A percentile compares a stretch with the other conserved stretches of the same genome.
These are phyloP conservation scores for Leonotis leonurus DNA, from an alignment of 257 asterid species.

Conservation along the genomic window DNA sequence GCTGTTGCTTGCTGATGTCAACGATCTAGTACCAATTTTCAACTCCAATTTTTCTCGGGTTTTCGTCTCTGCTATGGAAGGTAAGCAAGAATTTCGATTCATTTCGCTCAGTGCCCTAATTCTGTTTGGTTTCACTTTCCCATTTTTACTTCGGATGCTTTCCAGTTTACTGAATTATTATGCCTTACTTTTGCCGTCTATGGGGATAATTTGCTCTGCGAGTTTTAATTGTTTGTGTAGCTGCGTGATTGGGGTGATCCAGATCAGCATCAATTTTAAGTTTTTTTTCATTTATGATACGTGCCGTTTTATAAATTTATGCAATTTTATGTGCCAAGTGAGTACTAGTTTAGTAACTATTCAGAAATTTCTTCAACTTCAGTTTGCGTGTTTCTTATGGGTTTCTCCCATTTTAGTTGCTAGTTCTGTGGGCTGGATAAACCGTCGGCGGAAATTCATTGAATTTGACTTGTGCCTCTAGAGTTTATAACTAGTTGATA, in stretches of 20 bases:
- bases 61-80: conserved; percentile 30
- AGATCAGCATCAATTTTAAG: background rate
- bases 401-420: background rate
- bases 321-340: conserved; percentile 1
- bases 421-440: background rate
- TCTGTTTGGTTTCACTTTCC: background rate
- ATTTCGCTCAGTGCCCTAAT: conserved; percentile 14
- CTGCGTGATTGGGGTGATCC: conserved; percentile 3
- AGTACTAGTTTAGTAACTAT: background rate
- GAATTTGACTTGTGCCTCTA: background rate
- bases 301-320: background rate
- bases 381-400: background rate
- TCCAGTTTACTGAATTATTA: conserved; percentile 16
- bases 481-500: background rate
- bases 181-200: conserved; percentile 11
- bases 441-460: background rate
- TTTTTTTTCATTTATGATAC: background rate
- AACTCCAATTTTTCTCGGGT: conserved; percentile 12
- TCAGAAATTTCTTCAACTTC: background rate
- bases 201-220: background rate
- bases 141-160: conserved; percentile 3
- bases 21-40: conserved; percentile 24
- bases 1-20: conserved; percentile 31
- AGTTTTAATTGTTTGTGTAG: background rate
- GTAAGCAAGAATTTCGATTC: conserved; percentile 16